A percentile compares a stretch with the other conserved stretches of the same genome.
These are phyloP conservation scores for Haplosporangium gracile DNA, from an alignment of 192 early-diverging fungal species.

Conservation along the genomic window DNA sequence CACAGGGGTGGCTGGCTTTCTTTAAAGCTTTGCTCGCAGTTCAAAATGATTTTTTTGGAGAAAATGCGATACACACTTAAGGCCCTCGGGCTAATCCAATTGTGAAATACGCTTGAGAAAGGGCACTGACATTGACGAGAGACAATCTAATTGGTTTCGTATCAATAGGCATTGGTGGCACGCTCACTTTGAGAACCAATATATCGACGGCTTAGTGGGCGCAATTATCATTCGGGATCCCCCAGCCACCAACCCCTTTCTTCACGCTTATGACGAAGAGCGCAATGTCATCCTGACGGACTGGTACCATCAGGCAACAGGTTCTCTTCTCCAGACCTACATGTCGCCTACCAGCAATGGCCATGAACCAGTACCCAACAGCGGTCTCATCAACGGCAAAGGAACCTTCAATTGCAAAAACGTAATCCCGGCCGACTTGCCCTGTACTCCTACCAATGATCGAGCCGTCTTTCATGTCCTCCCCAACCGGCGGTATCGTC, in stretches of 20 bases:
- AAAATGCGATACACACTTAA: no score
- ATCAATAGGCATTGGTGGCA: conserved; percentile 61
- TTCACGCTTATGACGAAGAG: conserved; percentile 59
- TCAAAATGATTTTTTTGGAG: no score
- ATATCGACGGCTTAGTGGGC: conserved; percentile 58
- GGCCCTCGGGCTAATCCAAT: no score
- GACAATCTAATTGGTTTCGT: neutral
- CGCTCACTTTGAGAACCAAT: conserved; percentile 59
- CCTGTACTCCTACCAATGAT: conserved; percentile 15
- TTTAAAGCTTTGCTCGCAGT: no score
- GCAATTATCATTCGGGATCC: conserved; percentile 56
- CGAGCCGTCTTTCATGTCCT: conserved; percentile 48
- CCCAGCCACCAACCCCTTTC: conserved; percentile 48
- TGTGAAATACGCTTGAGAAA: neutral
- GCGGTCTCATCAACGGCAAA: conserved; percentile 67
- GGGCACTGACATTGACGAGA: neutral
- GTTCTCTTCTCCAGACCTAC: conserved; percentile 15
- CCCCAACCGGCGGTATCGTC: conserved; percentile 60
- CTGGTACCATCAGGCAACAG: conserved; percentile 59
- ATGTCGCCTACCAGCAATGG: conserved; percentile 18
- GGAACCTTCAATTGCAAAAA: conserved; percentile 50
- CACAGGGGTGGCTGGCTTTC: no score
- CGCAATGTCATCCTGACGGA: conserved; percentile 49
- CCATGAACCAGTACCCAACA: conserved; percentile 57
- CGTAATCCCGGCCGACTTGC: conserved; percentile 28